Conservation (phyloP, 495 filamentous ascomycete genomes). For the Penicillium pancosmium region DNA sequence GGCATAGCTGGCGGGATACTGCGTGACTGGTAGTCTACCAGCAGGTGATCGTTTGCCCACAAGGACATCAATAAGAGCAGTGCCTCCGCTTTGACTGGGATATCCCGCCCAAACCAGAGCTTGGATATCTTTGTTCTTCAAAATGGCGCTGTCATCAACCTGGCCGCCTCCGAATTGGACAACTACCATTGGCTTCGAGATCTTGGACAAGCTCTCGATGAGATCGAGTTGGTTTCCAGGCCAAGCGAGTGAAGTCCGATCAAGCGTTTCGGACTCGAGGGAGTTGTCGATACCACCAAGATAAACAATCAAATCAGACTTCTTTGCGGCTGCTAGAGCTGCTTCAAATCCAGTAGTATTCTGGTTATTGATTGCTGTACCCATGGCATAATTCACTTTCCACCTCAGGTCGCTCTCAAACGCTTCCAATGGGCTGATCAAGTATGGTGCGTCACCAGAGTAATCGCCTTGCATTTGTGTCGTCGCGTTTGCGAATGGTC, state of each 20-base stretch:
- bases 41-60: constrained; percentile 49
- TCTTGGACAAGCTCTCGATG: constrained; percentile 45
- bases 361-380: constrained; percentile 39
- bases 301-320: constrained; percentile 54
- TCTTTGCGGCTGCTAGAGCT: constrained; percentile 44
- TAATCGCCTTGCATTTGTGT: constrained; percentile 63
- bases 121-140: constrained; percentile 43
- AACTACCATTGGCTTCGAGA: constrained; percentile 51
- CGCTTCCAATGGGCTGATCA: constrained; percentile 52
- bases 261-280: constrained; percentile 50
- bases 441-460: constrained; percentile 41
- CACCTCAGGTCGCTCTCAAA: constrained; percentile 42
- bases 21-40: constrained; percentile 54
- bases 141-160: constrained; percentile 51
- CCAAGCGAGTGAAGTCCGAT: constrained; percentile 54
- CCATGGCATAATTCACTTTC: constrained; percentile 47
- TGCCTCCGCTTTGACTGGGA: constrained; percentile 53
- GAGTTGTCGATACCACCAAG: constrained; percentile 53
- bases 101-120: constrained; percentile 57
- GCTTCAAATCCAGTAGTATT: constrained; percentile 37
- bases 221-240: constrained; percentile 52
- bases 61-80: constrained; percentile 52
- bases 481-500: constrained; percentile 55
- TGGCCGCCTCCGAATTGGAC: constrained; percentile 57
- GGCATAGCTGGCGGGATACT: constrained; percentile 55